These are phyloP conservation scores for Pythium volutum DNA, from an alignment of 352 stramenopile species.

Conservation along the genomic window DNA sequence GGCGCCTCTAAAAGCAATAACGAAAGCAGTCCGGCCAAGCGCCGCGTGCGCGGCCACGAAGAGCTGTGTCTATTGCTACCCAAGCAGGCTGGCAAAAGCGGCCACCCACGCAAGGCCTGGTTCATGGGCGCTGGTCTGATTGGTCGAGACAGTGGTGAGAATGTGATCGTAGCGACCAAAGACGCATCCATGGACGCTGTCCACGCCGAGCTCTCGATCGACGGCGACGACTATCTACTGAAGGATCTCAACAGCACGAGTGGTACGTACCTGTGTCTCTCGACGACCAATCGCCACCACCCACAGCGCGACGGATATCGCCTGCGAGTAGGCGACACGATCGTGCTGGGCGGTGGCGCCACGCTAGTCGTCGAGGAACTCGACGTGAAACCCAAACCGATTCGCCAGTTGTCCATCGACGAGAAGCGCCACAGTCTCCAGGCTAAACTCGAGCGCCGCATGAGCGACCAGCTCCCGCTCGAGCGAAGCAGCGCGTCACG, in stretches of 20 bases:
- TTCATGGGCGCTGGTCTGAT: constrained; percentile 59
- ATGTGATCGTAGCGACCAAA: constrained; percentile 48
- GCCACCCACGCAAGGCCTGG: constrained; percentile 47
- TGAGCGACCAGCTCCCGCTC: constrained; percentile 26
- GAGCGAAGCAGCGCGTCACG: constrained; percentile 3
- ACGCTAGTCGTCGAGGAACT: constrained; percentile 37
- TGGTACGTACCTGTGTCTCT: constrained; percentile 71
- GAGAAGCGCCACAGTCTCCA: constrained; percentile 15
- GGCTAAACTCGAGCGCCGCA: constrained; percentile 16
- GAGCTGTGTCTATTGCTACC: constrained; percentile 54
- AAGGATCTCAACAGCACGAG: constrained; percentile 43
- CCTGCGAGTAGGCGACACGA: constrained; percentile 44
- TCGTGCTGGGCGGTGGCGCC: constrained; percentile 41
- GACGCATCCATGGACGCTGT: constrained; percentile 60
- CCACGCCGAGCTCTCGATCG: constrained; percentile 54
- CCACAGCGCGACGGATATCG: constrained; percentile 69
- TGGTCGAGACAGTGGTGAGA: constrained; percentile 49
- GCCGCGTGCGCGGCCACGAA: constrained; percentile 43
- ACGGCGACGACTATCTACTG: constrained; percentile 65
- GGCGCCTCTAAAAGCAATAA: neutral
- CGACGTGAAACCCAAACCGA: constrained; percentile 8
- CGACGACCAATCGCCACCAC: constrained; percentile 59
- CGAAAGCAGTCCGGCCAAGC: neutral
- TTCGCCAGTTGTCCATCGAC: neutral
- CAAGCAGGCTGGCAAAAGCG: constrained; percentile 27